Evolutionary conservation across 139 green algal genomes (phyloP).

Genomic region (Medakamo hakoo): DNA sequence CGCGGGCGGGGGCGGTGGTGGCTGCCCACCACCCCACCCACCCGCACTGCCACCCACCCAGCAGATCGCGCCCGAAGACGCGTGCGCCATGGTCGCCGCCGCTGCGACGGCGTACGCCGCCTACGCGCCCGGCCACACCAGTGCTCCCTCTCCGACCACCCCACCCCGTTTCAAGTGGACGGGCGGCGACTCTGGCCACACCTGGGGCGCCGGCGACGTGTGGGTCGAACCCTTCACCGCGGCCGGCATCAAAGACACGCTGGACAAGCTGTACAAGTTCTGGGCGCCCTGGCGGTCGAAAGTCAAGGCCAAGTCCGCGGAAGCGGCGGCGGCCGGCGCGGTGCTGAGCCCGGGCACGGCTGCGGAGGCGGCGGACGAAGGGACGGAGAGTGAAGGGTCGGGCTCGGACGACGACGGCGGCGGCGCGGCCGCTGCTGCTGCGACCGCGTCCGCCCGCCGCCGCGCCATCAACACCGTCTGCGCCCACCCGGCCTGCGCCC

Average conservation of each 20-base stretch:
- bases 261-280: too few species aligned
- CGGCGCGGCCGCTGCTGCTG: background rate
- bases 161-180: too few species aligned
- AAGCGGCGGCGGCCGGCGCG: background rate
- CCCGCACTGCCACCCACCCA: too few species aligned
- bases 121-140: too few species aligned
- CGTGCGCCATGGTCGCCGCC: too few species aligned
- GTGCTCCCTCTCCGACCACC: too few species aligned
- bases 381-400: background rate
- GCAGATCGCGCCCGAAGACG: too few species aligned
- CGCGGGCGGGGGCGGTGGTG: too few species aligned
- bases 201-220: constrained; percentile 17
- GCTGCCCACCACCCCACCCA: too few species aligned
- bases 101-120: too few species aligned
- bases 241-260: constrained; percentile 2
- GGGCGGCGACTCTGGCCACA: constrained; percentile 14
- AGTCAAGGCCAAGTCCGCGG: too few species aligned
- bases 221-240: constrained; percentile 19
- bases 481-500: constrained; percentile 22
- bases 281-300: background rate
- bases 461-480: constrained; percentile 20
- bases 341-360: constrained; percentile 2
- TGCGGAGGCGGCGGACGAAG: constrained; percentile 5
- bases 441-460: background rate
- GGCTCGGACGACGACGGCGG: background rate